Evolutionary conservation across 169 alveolate genomes (phyloP).

Genomic region (Eimeria sp.): DNA sequence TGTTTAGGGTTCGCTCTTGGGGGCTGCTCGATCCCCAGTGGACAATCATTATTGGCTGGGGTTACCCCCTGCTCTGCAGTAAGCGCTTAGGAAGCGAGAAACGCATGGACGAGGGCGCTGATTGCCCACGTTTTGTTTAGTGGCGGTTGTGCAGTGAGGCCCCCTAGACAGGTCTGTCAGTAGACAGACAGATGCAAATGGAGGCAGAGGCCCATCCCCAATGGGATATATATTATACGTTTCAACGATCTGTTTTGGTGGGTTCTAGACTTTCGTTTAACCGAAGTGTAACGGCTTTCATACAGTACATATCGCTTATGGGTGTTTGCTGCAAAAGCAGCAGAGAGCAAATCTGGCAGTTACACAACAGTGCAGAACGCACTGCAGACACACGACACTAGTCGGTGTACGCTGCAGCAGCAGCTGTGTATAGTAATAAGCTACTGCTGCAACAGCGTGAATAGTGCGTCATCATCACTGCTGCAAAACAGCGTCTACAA

Average conservation of each 20-base stretch:
- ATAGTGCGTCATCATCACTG: neutral
- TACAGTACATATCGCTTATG: neutral
- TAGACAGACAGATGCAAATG: neutral
- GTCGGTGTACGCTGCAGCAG: neutral
- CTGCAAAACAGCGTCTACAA: conserved; percentile 61
- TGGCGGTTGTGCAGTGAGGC: conserved; percentile 2
- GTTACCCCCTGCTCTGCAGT: neutral
- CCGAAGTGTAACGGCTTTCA: neutral
- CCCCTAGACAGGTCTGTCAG: conserved; percentile 9
- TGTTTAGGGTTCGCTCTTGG: neutral
- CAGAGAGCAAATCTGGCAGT: neutral
- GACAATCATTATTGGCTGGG: neutral
- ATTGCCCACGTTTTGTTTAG: neutral
- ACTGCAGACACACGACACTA: neutral
- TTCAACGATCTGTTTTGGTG: neutral
- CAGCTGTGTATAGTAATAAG: neutral
- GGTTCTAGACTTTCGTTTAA: neutral
- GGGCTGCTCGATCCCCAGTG: neutral
- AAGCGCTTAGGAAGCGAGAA: neutral
- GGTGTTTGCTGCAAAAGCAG: neutral
- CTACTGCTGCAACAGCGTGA: neutral
- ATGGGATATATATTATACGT: neutral
- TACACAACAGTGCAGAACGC: neutral
- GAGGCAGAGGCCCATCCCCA: neutral
- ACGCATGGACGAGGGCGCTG: neutral